Evolutionary conservation across 2,329 filamentous ascomycete genomes (phyloP), one percentile per base, ranked within the genome.

Genomic region (Orbilia quercus): DNA sequence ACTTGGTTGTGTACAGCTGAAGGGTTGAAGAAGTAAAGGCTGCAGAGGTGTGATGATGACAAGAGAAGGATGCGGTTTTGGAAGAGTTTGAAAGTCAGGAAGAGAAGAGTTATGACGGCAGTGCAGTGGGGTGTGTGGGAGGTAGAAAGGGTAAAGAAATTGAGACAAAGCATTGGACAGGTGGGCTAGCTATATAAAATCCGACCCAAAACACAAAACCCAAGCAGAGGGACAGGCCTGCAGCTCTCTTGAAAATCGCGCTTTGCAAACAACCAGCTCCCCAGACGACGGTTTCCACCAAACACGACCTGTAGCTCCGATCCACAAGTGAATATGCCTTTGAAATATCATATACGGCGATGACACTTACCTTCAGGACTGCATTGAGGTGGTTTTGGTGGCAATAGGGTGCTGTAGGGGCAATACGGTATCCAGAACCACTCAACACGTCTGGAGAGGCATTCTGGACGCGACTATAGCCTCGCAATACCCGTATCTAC

Each of bases 111-210:
- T 45, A 72, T 72, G 67, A 72, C 67, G 67, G 60, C 67, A 59
- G 59, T 59, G n/a, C n/a, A n/a, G n/a, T n/a, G n/a, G n/a, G 59
- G 59, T 51, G 67, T 64, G 64, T 23, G 57, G 59, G 31, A 38
- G 38, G 38, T 34, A 53, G n/a, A 53, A 34, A 53, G 28, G 23
- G 28, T 47, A 58, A 63, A 55, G 53, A 44, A 69, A 48, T 48
- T 54, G 55, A 71, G 66, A 53, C 66, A 71, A 58, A 72, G 58
- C 47, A 72, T 72, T 72, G 67, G 67, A 65, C 66, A 42, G 60
- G 45, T 45, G n/a, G 34, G 60, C 60, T 65, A 63, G 45, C 57
- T 64, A 63, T 65, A 72, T 65, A 72, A 72, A 65, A 44, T 45
- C 50, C 36, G 42, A 31, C 45, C 44, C 58, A 65, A 64, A 72